Evolutionary conservation across 345 rosid genomes (phyloP).

Genomic region (Cardamine chenopodiifolia): DNA sequence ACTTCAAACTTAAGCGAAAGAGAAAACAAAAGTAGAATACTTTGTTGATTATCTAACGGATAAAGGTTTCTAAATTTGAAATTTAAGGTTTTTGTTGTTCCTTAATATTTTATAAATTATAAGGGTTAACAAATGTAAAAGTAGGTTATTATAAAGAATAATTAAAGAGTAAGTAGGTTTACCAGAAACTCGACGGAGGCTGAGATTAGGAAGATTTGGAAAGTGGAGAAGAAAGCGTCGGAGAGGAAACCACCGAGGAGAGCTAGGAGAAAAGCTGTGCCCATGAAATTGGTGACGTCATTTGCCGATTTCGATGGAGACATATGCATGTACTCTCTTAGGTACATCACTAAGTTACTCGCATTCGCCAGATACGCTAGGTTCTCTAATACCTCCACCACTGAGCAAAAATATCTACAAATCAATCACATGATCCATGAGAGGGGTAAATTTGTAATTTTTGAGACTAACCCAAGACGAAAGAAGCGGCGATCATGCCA

Average conservation of each 20-base stretch:
- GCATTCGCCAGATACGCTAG: conserved; percentile 80
- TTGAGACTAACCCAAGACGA: conserved; percentile 55
- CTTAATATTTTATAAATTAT: neutral
- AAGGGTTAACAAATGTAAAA: conserved; percentile 7
- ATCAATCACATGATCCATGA: conserved; percentile 31
- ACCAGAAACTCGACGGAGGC: conserved; percentile 71
- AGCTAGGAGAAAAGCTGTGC: conserved; percentile 79
- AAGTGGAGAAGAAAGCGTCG: conserved; percentile 71
- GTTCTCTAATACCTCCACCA: conserved; percentile 89
- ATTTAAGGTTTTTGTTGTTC: conserved; percentile 6
- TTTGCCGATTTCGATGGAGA: conserved; percentile 75
- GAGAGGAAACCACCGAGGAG: conserved; percentile 86
- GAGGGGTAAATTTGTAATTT: conserved; percentile 18
- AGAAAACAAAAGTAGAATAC: neutral
- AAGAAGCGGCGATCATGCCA: conserved; percentile 77
- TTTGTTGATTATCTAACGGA: conserved; percentile 3
- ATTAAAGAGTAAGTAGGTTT: conserved; percentile 21
- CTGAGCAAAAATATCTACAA: conserved; percentile 33
- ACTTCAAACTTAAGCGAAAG: conserved; percentile 35
- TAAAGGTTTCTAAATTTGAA: neutral
- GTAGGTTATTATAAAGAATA: neutral
- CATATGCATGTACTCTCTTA: conserved; percentile 64
- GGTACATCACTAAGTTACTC: conserved; percentile 73
- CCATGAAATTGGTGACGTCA: conserved; percentile 82
- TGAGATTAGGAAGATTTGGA: conserved; percentile 61